phyloP scores from a whole-genome alignment of 2,329 filamentous ascomycete species.

The Rutstroemia sp. region DNA sequence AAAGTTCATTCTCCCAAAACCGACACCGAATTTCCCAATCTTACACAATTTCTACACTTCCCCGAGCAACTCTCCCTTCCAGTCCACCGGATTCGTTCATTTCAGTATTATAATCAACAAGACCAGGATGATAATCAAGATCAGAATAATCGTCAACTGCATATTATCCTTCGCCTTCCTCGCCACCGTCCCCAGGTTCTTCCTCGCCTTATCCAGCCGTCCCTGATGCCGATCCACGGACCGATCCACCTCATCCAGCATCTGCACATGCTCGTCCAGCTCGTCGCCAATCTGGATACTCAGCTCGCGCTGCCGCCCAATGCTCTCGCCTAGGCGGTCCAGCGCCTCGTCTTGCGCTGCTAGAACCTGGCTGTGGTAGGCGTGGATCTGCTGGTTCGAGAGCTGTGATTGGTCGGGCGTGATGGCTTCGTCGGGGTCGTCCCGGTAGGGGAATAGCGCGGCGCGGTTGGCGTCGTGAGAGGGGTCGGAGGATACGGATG shows the following conservation, averaged over 20 bases:
- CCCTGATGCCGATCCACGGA: conserved; percentile 74
- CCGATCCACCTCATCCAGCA: conserved; percentile 85
- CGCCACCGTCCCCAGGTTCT: conserved; percentile 63
- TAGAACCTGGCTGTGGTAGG: conserved; percentile 73
- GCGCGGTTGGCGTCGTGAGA: conserved; percentile 42
- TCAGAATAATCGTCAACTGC: conserved; percentile 68
- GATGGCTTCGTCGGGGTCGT: conserved; percentile 46
- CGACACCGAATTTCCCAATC: too few species aligned
- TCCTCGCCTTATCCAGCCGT: conserved; percentile 67
- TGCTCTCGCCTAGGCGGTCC: conserved; percentile 78
- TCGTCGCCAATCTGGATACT: conserved; percentile 96
- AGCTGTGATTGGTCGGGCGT: conserved; percentile 39
- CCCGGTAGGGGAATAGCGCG: conserved; percentile 61
- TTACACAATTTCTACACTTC: too few species aligned
- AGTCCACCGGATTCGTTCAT: conserved; percentile 28
- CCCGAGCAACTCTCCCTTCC: too few species aligned
- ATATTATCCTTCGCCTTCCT: conserved; percentile 75
- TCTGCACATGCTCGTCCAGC: conserved; percentile 78
- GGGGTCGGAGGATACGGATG: conserved; percentile 27
- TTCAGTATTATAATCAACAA: conserved; percentile 62
- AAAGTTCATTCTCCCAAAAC: too few species aligned
- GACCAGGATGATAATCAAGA: conserved; percentile 59
- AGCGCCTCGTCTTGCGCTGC: conserved; percentile 90
- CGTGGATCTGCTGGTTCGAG: conserved; percentile 78
- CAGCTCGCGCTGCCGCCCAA: conserved; percentile 82